Conservation (phyloP, 2,329 filamentous ascomycete genomes). For the Xylariomycetidae sp. region DNA sequence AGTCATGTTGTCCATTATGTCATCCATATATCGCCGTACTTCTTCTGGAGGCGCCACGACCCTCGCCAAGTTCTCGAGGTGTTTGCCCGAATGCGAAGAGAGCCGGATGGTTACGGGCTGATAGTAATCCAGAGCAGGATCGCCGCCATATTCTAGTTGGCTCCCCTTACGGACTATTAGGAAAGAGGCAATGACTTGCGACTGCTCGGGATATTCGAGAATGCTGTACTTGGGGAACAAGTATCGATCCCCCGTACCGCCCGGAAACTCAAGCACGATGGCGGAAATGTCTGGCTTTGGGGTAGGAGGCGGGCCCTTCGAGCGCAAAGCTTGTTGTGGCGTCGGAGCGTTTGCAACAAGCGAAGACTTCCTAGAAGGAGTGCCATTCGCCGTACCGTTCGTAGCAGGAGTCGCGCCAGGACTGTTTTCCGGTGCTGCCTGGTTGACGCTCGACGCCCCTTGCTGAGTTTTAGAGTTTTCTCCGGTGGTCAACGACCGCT, state of each 20-base stretch:
- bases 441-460: no score
- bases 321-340: constrained; percentile 52
- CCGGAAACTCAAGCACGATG: constrained; percentile 64
- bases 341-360: constrained; percentile 11
- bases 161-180: constrained; percentile 70
- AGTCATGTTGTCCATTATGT: constrained; percentile 65
- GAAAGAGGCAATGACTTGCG: constrained; percentile 69
- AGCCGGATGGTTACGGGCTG: constrained; percentile 67
- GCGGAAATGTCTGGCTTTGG: constrained; percentile 58
- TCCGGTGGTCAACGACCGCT: constrained; percentile 38
- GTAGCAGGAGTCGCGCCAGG: constrained; percentile 22
- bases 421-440: constrained; percentile 9
- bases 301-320: constrained; percentile 52
- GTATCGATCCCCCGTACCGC: constrained; percentile 68
- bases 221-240: constrained; percentile 76
- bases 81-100: constrained; percentile 46
- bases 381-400: constrained; percentile 25
- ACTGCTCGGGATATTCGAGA: constrained; percentile 58
- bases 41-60: constrained; percentile 61
- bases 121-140: constrained; percentile 65
- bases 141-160: constrained; percentile 59
- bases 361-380: constrained; percentile 24
- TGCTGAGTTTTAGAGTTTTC: constrained; percentile 22
- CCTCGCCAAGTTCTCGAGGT: constrained; percentile 56
- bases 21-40: constrained; percentile 63